phyloP scores from a whole-genome alignment of 2,329 filamentous ascomycete species.

The Arthrobotrys sphaeroides region DNA sequence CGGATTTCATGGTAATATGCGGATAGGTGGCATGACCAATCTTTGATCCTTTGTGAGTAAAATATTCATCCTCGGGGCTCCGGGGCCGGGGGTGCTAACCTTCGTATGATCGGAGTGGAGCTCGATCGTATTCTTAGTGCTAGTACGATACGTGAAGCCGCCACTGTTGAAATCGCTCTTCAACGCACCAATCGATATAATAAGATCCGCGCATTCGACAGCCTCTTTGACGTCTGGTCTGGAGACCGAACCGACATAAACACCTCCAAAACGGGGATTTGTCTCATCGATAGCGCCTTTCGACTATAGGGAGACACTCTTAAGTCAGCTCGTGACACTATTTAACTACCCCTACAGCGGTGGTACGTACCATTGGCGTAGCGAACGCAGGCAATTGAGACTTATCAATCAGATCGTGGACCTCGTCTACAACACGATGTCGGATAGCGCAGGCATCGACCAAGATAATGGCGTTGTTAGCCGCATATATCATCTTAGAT shows the following conservation, averaged over 20 bases:
- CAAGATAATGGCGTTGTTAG: conserved; percentile 79
- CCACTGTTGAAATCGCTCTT: conserved; percentile 84
- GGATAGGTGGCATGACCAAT: conserved; percentile 81
- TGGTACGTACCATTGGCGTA: conserved; percentile 76
- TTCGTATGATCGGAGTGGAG: conserved; percentile 78
- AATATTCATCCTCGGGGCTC: neutral
- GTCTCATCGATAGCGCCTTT: conserved; percentile 84
- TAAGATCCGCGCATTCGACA: conserved; percentile 75
- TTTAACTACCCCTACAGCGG: neutral
- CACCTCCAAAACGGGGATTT: conserved; percentile 78
- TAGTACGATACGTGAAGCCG: conserved; percentile 82
- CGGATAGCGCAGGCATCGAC: conserved; percentile 85
- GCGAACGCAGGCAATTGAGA: conserved; percentile 82
- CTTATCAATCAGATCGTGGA: conserved; percentile 76
- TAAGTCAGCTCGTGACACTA: no score
- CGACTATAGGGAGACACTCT: no score
- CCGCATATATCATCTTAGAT: conserved; percentile 75
- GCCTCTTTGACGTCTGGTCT: conserved; percentile 71
- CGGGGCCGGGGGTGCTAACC: conserved; percentile 59
- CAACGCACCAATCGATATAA: conserved; percentile 74
- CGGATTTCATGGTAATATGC: conserved; percentile 78
- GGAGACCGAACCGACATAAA: conserved; percentile 83
- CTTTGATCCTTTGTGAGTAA: conserved; percentile 36
- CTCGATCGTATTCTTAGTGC: conserved; percentile 79
- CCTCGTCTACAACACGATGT: conserved; percentile 76